Conservation (phyloP, 2,329 filamentous ascomycete species). For the Sarocladium strictum region DNA sequence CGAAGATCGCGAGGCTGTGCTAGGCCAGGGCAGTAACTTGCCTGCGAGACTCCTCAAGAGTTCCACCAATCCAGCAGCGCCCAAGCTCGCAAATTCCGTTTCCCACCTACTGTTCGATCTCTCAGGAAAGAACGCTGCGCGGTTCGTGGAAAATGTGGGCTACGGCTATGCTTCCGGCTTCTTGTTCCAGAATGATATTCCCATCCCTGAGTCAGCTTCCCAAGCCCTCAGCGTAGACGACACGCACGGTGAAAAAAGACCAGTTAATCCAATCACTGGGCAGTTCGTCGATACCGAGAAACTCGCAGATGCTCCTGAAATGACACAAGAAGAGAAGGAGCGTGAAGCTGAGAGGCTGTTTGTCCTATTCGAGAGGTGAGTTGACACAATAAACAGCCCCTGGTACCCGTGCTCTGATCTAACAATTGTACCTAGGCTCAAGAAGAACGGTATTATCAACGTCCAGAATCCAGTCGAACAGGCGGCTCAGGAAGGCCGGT, state of each 20-base stretch:
- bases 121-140: slow-evolving; percentile 71
- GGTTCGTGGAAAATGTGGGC: slow-evolving; percentile 84
- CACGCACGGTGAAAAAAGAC: neutral
- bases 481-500: slow-evolving; percentile 62
- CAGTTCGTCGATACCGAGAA: slow-evolving; percentile 69
- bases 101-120: slow-evolving; percentile 77
- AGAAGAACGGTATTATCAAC: slow-evolving; percentile 67
- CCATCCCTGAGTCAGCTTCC: neutral
- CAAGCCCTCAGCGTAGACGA: neutral
- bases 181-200: slow-evolving; percentile 37
- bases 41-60: slow-evolving; percentile 72
- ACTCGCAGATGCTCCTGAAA: slow-evolving; percentile 54
- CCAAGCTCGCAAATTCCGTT: slow-evolving; percentile 67
- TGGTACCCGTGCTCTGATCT: no score
- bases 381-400: no score
- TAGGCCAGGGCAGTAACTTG: slow-evolving; percentile 70
- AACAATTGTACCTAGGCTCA: slow-evolving; percentile 40
- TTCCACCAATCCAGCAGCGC: slow-evolving; percentile 69
- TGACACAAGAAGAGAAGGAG: slow-evolving; percentile 90
- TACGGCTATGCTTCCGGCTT: slow-evolving; percentile 93
- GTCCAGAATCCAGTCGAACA: slow-evolving; percentile 73
- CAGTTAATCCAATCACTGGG: slow-evolving; percentile 74
- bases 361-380: slow-evolving; percentile 80
- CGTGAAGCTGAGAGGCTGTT: slow-evolving; percentile 84
- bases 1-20: slow-evolving; percentile 67